Base-by-base conservation (phyloP, 306 rosid genomes). In the Dalbergia oliveri region DNA sequence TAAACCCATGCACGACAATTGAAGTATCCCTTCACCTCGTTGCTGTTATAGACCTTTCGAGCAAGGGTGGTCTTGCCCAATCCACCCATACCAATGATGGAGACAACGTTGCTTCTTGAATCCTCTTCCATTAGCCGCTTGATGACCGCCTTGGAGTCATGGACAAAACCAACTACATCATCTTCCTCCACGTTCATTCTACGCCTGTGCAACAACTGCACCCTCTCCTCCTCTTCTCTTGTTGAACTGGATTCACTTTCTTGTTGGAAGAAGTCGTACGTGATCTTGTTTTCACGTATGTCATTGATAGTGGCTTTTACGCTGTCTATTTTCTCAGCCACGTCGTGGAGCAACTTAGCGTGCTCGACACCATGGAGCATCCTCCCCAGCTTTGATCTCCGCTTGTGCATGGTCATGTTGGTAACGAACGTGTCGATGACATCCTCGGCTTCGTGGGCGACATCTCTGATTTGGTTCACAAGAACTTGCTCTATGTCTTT, bases 51-150 rank as follows among this genome's bases (percentile, higher is more conserved):
- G 10, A 78, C 44, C 69, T 21, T 78, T 57, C 60, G 16, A 11
- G 76, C 68, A 15, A 78, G 82, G 6, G 79, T 73, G 54, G 80
- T 73, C 34, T 81, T 81, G 7, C 84, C 84, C 33, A 64, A 66
- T 2, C 84, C 84, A 43, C 76, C 75, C 70, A 66, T 73, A 3
- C 75, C 80, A 5, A 34, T 18, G 50, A 81, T 66, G 4, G 84
- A 45, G 7, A 81, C 56, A 4, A 14, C 37, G 0, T 21, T 43
- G 12, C 18, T 54, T 8, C 4, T 1, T 6, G 66, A 68, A 47
- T 8, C 75, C 14, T 54, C 26, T 35, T 67, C 39, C 3, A 14
- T 3, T 3, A 81, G 77, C 21, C 10, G 33, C 9, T 58, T 0
- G 7, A 35, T 37, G 16, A 81, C 4, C 33, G 1, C 59, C 8